Evolutionary conservation across 2,329 filamentous ascomycete species (phyloP), one percentile per base, ranked within the genome.

Genomic region (Tolypocladium sp.): DNA sequence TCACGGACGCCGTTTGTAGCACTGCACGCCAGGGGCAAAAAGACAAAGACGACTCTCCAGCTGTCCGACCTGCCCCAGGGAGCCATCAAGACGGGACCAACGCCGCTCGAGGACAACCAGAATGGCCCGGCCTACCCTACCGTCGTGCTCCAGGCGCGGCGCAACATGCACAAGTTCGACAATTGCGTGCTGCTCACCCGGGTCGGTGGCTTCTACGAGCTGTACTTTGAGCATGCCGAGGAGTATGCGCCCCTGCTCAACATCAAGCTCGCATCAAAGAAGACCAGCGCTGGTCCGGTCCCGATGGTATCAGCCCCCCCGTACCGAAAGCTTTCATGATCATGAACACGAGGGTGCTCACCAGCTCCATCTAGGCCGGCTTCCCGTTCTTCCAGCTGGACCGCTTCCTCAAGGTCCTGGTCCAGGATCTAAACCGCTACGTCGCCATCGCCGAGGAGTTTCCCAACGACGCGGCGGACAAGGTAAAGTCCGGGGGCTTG

Each of bases 391-490:
- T 90, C 68, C 92, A 97, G 70, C 80, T 99, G 33, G 93, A 97
- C 69, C 86, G 92, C 30, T 97, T 92, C 72, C 83, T 99, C 66
- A 97, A 97, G 73, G 85, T 91, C 62, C 82, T 99, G 25, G 94
- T 99, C 3, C 89, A 96, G 71, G 94, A 97, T 69, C 77, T 94
- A 53, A 90, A 89, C 71, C 89, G 90, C 68, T 91, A 95, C 73
- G 94, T 99, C 62, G 94, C 94, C 55, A 89, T 99, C 63, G 92
- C 91, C 54, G 93, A 99, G 71, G 94, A 99, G 72, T 93, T 95
- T 66, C 86, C 89, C 22, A 90, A 94, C 67, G 82, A 86, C 63
- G 79, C 84, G 5, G 79, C 86, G 4, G 85, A 85, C 59, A 91
- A 85, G 73, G 77, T 88, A 63, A 93, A 88, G 69, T 82, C 85